These are phyloP conservation scores for Phytophthora niederhauseri DNA, from an alignment of 352 stramenopile genomes.

Conservation along the genomic window DNA sequence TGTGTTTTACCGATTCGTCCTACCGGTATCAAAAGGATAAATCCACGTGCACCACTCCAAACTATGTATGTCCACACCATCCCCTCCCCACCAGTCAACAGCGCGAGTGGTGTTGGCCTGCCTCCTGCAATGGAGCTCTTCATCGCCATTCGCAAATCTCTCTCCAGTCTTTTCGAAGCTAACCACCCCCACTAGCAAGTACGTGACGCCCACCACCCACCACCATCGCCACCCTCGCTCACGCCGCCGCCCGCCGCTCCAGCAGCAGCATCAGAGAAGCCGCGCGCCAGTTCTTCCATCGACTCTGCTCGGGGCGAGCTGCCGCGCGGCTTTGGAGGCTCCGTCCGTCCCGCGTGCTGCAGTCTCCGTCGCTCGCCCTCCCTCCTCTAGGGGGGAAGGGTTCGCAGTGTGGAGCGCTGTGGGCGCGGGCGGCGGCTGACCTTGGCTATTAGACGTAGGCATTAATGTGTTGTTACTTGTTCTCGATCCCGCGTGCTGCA, in stretches of 20 bases:
- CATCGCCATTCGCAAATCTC: conserved; percentile 44
- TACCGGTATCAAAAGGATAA: neutral
- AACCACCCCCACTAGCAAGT: conserved; percentile 38
- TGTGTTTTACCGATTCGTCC: neutral
- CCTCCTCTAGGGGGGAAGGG: neutral
- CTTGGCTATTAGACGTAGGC: conserved; percentile 56
- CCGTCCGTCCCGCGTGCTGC: conserved; percentile 22
- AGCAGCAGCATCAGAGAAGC: conserved; percentile 31
- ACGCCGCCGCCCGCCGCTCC: neutral
- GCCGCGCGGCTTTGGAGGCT: conserved; percentile 73
- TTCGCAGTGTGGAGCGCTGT: conserved; percentile 29
- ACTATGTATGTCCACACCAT: conserved; percentile 1
- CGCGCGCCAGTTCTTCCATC: conserved; percentile 25
- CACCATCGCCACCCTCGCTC: too few species aligned
- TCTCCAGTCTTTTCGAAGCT: conserved; percentile 43
- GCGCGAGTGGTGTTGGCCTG: neutral
- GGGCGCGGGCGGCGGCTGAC: conserved; percentile 44
- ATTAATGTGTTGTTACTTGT: conserved; percentile 51
- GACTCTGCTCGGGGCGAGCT: conserved; percentile 14
- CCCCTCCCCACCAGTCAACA: conserved; percentile 15
- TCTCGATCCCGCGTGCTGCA: conserved; percentile 14
- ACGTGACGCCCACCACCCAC: conserved; percentile 15
- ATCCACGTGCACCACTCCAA: neutral
- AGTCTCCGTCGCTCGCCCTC: conserved; percentile 20
- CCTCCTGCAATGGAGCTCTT: neutral